These are phyloP conservation scores for Nicotiana sylvestris DNA, from an alignment of 257 asterid species.

Conservation along the genomic window DNA sequence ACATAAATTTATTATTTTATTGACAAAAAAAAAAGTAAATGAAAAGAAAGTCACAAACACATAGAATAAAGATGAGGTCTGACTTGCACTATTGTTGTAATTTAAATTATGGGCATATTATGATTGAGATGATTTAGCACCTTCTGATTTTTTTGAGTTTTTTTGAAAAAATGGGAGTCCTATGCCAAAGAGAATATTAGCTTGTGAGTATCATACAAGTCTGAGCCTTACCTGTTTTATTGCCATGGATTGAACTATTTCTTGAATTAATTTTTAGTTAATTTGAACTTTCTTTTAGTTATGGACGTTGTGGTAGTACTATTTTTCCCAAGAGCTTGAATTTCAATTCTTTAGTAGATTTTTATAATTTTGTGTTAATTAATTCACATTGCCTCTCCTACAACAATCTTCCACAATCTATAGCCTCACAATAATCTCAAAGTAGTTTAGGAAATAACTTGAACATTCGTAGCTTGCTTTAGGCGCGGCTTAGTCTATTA, in stretches of 20 bases:
- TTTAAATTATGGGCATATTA: neutral
- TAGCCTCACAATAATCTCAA: no score
- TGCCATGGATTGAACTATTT: neutral
- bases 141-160: neutral
- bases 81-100: neutral
- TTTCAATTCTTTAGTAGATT: no score
- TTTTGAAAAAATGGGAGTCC: neutral
- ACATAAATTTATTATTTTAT: neutral
- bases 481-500: no score
- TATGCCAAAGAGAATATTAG: neutral
- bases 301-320: no score
- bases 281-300: neutral
- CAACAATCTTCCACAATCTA: no score
- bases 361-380: no score
- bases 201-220: neutral
- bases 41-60: neutral
- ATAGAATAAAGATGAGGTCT: constrained; percentile 1
- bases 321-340: no score
- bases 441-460: no score
- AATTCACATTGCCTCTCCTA: no score
- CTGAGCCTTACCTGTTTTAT: neutral
- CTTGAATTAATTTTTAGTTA: neutral
- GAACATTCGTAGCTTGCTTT: no score
- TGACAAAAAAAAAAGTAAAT: neutral
- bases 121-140: neutral